Conservation (phyloP, 177 flowering plant genomes). For the Tripterygium wilfordii region DNA sequence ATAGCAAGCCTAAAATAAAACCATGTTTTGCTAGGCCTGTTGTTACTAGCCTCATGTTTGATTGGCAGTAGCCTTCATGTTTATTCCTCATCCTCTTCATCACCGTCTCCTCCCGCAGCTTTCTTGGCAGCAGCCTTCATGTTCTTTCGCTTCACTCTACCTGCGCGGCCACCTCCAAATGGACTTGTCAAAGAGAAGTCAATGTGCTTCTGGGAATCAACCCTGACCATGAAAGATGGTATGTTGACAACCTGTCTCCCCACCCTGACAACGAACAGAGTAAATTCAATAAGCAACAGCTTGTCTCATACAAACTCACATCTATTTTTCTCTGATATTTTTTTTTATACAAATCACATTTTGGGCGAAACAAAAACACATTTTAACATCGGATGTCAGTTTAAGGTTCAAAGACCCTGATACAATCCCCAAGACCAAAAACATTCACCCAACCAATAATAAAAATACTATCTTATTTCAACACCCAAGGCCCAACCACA, state of each 20-base stretch:
- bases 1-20: too few species aligned
- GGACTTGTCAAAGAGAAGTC: constrained; percentile 69
- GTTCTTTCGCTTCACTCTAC: constrained; percentile 69
- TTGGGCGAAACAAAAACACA: too few species aligned
- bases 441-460: too few species aligned
- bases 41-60: background rate
- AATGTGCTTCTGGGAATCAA: constrained; percentile 62
- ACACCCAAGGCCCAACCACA: too few species aligned
- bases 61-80: background rate
- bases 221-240: constrained; percentile 64
- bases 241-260: constrained; percentile 65
- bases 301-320: background rate
- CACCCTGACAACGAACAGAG: constrained; percentile 28
- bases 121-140: constrained; percentile 67
- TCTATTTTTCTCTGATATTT: too few species aligned
- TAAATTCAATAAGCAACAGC: background rate
- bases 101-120: constrained; percentile 59
- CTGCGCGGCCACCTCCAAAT: constrained; percentile 58
- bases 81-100: constrained; percentile 62
- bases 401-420: too few species aligned
- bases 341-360: background rate
- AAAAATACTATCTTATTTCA: too few species aligned
- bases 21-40: too few species aligned
- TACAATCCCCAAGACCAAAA: too few species aligned
- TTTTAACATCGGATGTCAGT: too few species aligned